Evolutionary conservation across 2,329 filamentous ascomycete species (phyloP), one percentile per base, ranked within the genome.

Genomic region (Pseudopyrenochaeta lycopersici): DNA sequence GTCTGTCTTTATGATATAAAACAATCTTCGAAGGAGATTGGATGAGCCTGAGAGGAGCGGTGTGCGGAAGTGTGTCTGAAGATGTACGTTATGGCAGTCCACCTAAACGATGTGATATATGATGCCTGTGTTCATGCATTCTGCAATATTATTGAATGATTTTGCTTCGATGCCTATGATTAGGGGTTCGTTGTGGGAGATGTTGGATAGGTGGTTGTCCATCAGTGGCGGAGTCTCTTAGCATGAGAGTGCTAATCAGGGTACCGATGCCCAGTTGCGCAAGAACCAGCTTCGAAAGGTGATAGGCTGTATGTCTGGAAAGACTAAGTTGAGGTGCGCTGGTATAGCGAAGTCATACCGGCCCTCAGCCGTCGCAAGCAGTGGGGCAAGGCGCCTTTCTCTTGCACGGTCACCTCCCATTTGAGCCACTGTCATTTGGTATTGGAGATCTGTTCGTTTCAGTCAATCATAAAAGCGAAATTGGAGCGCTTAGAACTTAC

Each of bases 331-430:
- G 48, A 91, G 75, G 56, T 86, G 88, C 2, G 65, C 70, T 1
- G 85, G 75, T 11, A 82, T 76, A 2, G 78, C 76, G 62, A 90
- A 89, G 58, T 88, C 85, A 66, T 90, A 92, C 9, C 86, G 82
- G 2, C 88, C 86, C 57, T 89, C 84, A 15, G 85, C 85, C 0
- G 89, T 91, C 29, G 87, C 88, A 32, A 90, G 79, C 20, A 91
- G 81, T 29, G 87, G 80, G 53, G 87, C 83, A 44, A 89, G 63
- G 4, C 77, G 77, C 52, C 73, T 68, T 54, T 79, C 76, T 43
- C 72, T 67, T 12, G 66, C 55, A 1, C 64, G 41, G 38, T 80
- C 72, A 15, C 67, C 64, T 20, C 48, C 62, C n/a, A 65, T 62
- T 40, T 70, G 67, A 12, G 77, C 78, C 40, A 74, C 50, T 1